A percentile compares a stretch with the other conserved stretches of the same genome.
Conservation (phyloP, 306 rosid species). For the Phaseolus lunatus region DNA sequence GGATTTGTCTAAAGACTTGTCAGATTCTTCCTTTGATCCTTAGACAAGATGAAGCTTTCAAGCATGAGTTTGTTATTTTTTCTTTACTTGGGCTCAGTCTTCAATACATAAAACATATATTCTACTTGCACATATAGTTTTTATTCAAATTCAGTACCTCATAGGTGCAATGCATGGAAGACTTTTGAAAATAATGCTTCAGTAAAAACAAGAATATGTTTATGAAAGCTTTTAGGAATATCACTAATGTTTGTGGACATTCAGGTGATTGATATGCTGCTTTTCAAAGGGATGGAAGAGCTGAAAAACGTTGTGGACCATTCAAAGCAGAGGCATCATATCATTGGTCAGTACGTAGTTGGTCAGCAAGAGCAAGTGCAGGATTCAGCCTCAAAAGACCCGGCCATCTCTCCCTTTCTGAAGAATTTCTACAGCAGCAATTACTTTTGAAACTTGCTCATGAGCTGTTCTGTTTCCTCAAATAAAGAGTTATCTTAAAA, state of each 20-base stretch:
- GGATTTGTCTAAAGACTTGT: conserved; percentile 11
- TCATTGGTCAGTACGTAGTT: conserved; percentile 88
- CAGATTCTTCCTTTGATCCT: conserved; percentile 33
- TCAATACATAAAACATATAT: conserved; percentile 14
- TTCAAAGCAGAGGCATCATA: conserved; percentile 97
- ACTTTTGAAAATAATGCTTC: neutral
- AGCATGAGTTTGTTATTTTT: conserved; percentile 24
- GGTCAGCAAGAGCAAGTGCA: conserved; percentile 64
- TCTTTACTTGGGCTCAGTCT: conserved; percentile 18
- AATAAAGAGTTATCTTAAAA: conserved; percentile 56
- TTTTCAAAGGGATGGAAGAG: conserved; percentile 93
- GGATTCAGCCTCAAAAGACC: conserved; percentile 74
- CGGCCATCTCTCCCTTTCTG: conserved; percentile 67
- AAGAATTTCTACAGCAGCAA: conserved; percentile 79
- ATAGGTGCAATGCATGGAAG: conserved; percentile 14
- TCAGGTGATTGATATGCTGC: conserved; percentile 94
- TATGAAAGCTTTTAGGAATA: neutral
- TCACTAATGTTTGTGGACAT: conserved; percentile 46
- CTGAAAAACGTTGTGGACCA: conserved; percentile 75
- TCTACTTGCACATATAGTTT: conserved; percentile 5
- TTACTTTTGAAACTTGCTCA: conserved; percentile 65
- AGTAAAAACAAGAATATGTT: neutral
- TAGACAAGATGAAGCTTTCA: conserved; percentile 10
- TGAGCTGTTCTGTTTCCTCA: conserved; percentile 40
- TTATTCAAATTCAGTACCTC: conserved; percentile 12